Percentiles rank a stretch among this genome's conserved stretches.
Conservation (phyloP, 352 stramenopile genomes). For the Phytophthora tubulina region DNA sequence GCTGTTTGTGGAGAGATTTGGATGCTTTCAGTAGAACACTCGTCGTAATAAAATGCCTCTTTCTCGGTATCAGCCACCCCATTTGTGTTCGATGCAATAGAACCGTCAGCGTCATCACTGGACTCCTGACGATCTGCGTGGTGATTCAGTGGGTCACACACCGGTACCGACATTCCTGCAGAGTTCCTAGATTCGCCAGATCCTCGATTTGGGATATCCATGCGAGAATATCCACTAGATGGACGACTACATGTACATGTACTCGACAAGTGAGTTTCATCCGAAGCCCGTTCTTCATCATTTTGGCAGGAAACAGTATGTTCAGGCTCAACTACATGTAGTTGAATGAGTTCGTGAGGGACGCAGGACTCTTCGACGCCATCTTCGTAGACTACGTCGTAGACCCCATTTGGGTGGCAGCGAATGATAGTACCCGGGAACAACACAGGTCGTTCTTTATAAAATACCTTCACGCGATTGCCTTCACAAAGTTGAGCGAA, state of each 20-base stretch:
- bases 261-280: too few species aligned
- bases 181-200: too few species aligned
- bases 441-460: constrained; percentile 21
- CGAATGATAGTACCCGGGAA: constrained; percentile 19
- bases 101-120: not conserved
- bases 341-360: constrained; percentile 33
- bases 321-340: not conserved
- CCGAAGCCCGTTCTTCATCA: too few species aligned
- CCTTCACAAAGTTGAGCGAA: constrained; percentile 13
- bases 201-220: too few species aligned
- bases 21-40: too few species aligned
- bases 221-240: too few species aligned
- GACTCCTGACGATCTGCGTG: not conserved
- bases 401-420: constrained; percentile 24
- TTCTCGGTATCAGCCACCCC: not conserved
- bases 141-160: too few species aligned
- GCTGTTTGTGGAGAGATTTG: too few species aligned
- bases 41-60: too few species aligned
- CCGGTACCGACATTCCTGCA: too few species aligned
- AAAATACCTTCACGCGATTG: constrained; percentile 28
- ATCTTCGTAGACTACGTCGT: constrained; percentile 43
- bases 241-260: too few species aligned
- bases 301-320: not conserved
- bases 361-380: constrained; percentile 44
- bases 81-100: too few species aligned